Conservation (phyloP, 2,329 filamentous ascomycete species). For the Fusarium nanum region DNA sequence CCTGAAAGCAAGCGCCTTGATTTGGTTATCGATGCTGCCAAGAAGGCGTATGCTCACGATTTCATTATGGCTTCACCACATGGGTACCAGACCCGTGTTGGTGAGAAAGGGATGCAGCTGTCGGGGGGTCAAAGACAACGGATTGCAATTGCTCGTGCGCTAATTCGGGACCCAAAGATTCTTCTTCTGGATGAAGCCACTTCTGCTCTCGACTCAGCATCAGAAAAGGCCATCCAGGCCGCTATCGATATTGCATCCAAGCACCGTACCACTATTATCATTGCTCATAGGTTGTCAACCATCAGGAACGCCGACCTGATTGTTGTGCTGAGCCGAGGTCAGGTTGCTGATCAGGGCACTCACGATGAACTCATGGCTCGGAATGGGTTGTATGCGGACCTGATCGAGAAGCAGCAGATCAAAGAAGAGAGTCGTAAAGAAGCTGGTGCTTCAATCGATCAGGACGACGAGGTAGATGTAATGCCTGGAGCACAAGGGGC, state of each 20-base stretch:
- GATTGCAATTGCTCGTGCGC: conserved; percentile 64
- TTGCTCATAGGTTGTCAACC: conserved; percentile 71
- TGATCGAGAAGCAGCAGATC: conserved; percentile 41
- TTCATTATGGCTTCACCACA: background rate
- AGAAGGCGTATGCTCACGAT: conserved; percentile 4
- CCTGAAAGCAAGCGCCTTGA: conserved; percentile 3
- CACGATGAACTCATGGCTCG: conserved; percentile 67
- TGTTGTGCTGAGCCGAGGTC: conserved; percentile 69
- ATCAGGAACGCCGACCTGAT: conserved; percentile 73
- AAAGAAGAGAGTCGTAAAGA: conserved; percentile 47
- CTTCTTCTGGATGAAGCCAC: conserved; percentile 76
- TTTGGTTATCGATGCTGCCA: background rate
- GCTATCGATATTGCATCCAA: conserved; percentile 53
- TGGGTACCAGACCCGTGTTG: conserved; percentile 59
- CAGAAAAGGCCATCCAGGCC: conserved; percentile 57
- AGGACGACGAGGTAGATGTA: conserved; percentile 27
- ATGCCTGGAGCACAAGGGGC: background rate
- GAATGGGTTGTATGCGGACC: conserved; percentile 47
- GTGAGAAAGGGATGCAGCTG: conserved; percentile 67
- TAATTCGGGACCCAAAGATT: conserved; percentile 66
- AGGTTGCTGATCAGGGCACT: conserved; percentile 69
- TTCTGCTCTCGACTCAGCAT: conserved; percentile 58
- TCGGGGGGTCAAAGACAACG: conserved; percentile 68
- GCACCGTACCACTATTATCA: conserved; percentile 70
- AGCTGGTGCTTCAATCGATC: conserved; percentile 7